Evolutionary conservation across 2,329 filamentous ascomycete genomes (phyloP).

Genomic region (Tolypocladium tundrense): DNA sequence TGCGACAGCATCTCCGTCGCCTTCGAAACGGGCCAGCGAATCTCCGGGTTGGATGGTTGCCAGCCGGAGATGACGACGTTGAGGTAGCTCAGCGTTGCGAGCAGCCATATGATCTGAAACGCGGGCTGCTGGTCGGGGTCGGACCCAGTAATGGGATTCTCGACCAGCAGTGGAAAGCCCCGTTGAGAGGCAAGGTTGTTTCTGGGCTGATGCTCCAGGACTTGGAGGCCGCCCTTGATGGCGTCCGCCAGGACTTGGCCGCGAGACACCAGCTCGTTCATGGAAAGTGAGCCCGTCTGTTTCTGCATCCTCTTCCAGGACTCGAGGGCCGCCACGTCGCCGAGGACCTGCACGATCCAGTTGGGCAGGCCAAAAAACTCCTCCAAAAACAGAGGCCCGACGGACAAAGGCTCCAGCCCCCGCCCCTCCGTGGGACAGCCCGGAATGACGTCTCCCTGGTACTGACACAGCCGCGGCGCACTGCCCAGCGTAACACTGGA

Average conservation of each 20-base stretch:
- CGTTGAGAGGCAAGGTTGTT: background rate
- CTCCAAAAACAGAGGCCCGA: conserved; percentile 30
- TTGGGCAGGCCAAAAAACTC: conserved; percentile 46
- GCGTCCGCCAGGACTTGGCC: conserved; percentile 29
- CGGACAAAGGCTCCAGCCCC: conserved; percentile 9
- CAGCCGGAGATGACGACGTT: conserved; percentile 38
- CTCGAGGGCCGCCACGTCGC: conserved; percentile 41
- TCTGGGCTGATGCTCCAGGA: conserved; percentile 14
- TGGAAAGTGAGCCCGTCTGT: conserved; percentile 30
- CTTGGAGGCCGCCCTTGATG: conserved; percentile 21
- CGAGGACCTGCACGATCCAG: conserved; percentile 45
- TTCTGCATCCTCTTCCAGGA: conserved; percentile 43
- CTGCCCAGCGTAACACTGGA: conserved; percentile 34
- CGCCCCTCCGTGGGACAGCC: conserved; percentile 12
- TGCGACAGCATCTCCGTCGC: conserved; percentile 23
- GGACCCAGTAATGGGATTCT: conserved; percentile 8
- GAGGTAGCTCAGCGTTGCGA: conserved; percentile 37
- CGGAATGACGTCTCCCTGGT: conserved; percentile 29
- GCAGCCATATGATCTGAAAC: conserved; percentile 34
- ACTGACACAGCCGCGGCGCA: conserved; percentile 29
- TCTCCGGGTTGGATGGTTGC: conserved; percentile 34
- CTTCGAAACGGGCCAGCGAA: conserved; percentile 21
- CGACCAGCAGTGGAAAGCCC: conserved; percentile 4
- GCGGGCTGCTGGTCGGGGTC: conserved; percentile 12
- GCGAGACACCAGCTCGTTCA: conserved; percentile 33